A percentile compares a stretch with the other conserved stretches of the same genome.
phyloP scores from a whole-genome alignment of 306 rosid species.

The Medicago arabica region DNA sequence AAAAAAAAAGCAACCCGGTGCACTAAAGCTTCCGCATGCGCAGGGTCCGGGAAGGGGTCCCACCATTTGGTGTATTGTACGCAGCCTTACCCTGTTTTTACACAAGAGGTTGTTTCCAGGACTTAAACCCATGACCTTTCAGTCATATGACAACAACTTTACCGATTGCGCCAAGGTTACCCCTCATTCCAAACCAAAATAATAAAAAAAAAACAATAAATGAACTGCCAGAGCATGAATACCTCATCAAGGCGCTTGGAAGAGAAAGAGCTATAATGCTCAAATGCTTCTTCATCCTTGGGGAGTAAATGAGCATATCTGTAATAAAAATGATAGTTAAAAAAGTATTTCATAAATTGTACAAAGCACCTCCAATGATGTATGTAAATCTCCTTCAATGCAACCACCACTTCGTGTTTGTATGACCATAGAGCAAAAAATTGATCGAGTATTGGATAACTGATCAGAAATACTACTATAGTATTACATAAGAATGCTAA shows the following conservation, averaged over 20 bases:
- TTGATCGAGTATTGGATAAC: neutral
- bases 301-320: constrained; percentile 94
- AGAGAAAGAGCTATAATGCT: constrained; percentile 73
- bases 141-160: too few relatives aligned
- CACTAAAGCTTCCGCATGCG: too few relatives aligned
- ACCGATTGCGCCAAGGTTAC: too few relatives aligned
- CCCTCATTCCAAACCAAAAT: neutral
- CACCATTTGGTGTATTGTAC: too few relatives aligned
- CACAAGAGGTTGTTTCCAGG: too few relatives aligned
- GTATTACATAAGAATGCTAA: constrained; percentile 24
- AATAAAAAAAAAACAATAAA: constrained; percentile 6
- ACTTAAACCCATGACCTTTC: too few relatives aligned
- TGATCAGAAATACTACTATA: constrained; percentile 32
- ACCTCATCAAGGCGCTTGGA: constrained; percentile 97
- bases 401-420: constrained; percentile 11
- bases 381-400: neutral
- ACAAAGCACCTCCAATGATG: constrained; percentile 11
- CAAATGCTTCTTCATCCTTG: constrained; percentile 86
- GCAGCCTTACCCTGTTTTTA: too few relatives aligned
- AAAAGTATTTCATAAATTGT: constrained; percentile 44
- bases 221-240: constrained; percentile 38
- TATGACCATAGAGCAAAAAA: constrained; percentile 31
- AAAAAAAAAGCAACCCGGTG: neutral
- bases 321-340: constrained; percentile 37
- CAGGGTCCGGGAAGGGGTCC: too few relatives aligned